Evolutionary conservation across 2,329 filamentous ascomycete species (phyloP).

Genomic region (Zymoseptoria ardabiliae): DNA sequence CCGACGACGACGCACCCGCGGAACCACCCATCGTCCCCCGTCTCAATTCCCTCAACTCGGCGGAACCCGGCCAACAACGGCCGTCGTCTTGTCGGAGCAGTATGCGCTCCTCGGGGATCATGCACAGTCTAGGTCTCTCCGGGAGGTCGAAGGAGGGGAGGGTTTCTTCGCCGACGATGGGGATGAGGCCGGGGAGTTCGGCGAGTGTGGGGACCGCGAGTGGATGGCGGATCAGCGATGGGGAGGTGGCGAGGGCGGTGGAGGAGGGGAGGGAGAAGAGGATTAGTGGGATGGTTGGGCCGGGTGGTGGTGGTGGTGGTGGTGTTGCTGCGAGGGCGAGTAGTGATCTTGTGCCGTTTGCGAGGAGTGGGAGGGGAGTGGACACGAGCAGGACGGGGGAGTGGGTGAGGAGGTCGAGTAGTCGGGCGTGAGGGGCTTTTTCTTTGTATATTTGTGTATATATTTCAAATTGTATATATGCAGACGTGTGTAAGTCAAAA

Average conservation of each 20-base stretch:
- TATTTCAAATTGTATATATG: background rate
- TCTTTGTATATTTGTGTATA: background rate
- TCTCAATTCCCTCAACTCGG: background rate
- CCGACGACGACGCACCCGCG: background rate
- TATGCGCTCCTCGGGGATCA: background rate
- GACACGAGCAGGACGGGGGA: no score
- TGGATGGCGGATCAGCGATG: background rate
- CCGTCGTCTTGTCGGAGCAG: background rate
- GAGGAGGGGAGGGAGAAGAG: background rate
- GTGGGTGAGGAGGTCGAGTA: background rate
- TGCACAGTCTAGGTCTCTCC: background rate
- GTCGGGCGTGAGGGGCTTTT: background rate
- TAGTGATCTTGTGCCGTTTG: no score
- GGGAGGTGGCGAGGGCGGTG: background rate
- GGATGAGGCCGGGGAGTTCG: background rate
- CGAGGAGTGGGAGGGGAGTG: no score
- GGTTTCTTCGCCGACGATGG: background rate
- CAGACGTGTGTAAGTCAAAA: no score
- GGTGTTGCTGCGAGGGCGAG: no score
- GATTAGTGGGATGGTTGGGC: background rate
- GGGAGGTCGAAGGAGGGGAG: background rate
- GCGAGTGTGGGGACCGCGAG: background rate
- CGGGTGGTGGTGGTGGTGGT: no score
- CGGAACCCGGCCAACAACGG: background rate
- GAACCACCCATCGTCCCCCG: background rate